A percentile compares a stretch with the other conserved stretches of the same genome.
Evolutionary conservation across 148 eudicot species (phyloP).

Genomic region (Cornus suecica): DNA sequence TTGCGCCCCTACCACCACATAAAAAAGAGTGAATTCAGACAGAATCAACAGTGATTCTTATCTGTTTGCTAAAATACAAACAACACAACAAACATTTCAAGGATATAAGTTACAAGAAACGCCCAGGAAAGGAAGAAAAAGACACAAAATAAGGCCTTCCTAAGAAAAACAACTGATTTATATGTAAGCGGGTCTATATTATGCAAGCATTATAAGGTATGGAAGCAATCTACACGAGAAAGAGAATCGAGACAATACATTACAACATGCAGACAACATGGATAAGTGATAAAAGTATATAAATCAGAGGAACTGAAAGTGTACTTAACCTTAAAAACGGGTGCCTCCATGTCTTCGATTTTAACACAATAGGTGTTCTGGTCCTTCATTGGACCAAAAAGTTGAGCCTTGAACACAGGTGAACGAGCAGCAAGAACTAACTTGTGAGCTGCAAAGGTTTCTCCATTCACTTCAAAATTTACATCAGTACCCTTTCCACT

Average conservation of each 20-base stretch:
- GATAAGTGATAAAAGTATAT: neutral
- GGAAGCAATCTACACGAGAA: neutral
- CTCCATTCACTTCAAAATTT: constrained; percentile 37
- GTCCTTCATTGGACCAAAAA: constrained; percentile 52
- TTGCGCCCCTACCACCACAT: neutral
- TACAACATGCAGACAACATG: neutral
- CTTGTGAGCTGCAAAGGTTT: constrained; percentile 39
- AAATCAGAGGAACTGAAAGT: neutral
- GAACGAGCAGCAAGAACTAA: constrained; percentile 46
- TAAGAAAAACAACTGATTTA: neutral
- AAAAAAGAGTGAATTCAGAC: no score
- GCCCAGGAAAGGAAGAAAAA: neutral
- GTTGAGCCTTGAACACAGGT: constrained; percentile 53
- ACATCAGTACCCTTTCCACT: constrained; percentile 29
- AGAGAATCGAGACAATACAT: neutral
- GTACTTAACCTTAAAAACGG: constrained; percentile 41
- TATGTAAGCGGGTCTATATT: neutral
- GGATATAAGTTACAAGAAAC: no score
- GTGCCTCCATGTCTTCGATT: constrained; percentile 44
- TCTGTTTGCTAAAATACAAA: no score
- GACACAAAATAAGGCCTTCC: neutral
- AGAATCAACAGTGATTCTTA: no score
- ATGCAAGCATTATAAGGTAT: neutral
- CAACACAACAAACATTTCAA: neutral
- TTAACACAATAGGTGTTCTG: constrained; percentile 25